A percentile compares a stretch with the other conserved stretches of the same genome.
phyloP scores from a whole-genome alignment of 352 stramenopile species.

The Globisporangium recalcitrans region DNA sequence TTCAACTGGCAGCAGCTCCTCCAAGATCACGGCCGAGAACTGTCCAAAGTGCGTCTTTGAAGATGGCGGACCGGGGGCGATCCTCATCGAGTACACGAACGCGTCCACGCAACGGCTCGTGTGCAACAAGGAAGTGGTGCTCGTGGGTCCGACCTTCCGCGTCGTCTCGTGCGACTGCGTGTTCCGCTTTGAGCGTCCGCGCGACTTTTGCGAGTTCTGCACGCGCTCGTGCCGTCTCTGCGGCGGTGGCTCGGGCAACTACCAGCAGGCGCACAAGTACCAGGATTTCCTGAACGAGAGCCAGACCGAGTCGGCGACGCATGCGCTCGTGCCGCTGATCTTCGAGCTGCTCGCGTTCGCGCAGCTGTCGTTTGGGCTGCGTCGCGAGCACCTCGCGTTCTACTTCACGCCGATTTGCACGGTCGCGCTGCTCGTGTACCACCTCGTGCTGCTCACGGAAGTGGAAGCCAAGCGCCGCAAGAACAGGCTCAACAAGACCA shows the following conservation, averaged over 20 bases:
- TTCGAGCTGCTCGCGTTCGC: conserved; percentile 44
- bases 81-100: conserved; percentile 66
- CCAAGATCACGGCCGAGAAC: conserved; percentile 66
- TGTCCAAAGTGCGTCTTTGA: conserved; percentile 81
- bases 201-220: conserved; percentile 76
- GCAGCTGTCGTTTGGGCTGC: conserved; percentile 38
- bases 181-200: conserved; percentile 53
- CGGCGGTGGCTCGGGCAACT: conserved; percentile 72
- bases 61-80: conserved; percentile 62
- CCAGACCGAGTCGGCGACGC: conserved; percentile 47
- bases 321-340: conserved; percentile 46
- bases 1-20: conserved; percentile 5
- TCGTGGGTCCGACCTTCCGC: conserved; percentile 73
- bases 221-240: conserved; percentile 64
- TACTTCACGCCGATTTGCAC: conserved; percentile 42
- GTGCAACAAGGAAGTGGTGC: conserved; percentile 42
- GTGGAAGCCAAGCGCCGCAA: conserved; percentile 51
- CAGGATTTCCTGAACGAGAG: conserved; percentile 66
- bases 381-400: conserved; percentile 47
- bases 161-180: conserved; percentile 83
- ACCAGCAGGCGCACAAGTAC: conserved; percentile 68
- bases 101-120: conserved; percentile 39
- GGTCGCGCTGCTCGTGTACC: conserved; percentile 47
- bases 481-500: conserved; percentile 52
- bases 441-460: conserved; percentile 40